Evolutionary conservation across 208 protist species (phyloP).

Genomic region (Phytomonas francai): DNA sequence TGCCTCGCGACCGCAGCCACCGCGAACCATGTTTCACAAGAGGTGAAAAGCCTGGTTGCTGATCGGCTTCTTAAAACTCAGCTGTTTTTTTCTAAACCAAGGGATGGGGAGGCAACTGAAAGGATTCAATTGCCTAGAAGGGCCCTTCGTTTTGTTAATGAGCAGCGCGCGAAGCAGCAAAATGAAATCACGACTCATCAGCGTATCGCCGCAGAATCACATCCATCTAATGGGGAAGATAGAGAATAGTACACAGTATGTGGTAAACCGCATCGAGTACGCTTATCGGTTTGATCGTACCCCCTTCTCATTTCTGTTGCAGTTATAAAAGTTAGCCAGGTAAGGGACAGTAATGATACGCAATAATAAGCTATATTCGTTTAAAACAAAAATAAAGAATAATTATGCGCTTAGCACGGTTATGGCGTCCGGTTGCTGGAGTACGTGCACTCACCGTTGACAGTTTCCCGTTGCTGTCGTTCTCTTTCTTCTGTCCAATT

Average conservation of each 20-base stretch:
- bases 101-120: not conserved
- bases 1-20: conserved; percentile 48
- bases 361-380: not conserved
- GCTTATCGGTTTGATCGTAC: not conserved
- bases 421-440: not conserved
- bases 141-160: conserved; percentile 66
- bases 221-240: not conserved
- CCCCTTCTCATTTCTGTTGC: not conserved
- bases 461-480: not conserved
- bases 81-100: conserved; percentile 8
- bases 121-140: conserved; percentile 48
- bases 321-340: not conserved
- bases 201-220: not conserved
- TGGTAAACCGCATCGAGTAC: not conserved
- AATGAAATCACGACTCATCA: conserved; percentile 24
- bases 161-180: conserved; percentile 42
- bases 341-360: not conserved
- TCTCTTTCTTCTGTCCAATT: not conserved
- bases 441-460: conserved; percentile 16
- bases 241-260: not conserved
- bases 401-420: not conserved
- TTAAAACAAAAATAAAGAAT: not conserved
- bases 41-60: conserved; percentile 24
- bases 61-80: conserved; percentile 59
- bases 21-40: conserved; percentile 24